Evolutionary conservation across 768 basidiomycete genomes (phyloP).

Genomic region (Clavulina sp.): DNA sequence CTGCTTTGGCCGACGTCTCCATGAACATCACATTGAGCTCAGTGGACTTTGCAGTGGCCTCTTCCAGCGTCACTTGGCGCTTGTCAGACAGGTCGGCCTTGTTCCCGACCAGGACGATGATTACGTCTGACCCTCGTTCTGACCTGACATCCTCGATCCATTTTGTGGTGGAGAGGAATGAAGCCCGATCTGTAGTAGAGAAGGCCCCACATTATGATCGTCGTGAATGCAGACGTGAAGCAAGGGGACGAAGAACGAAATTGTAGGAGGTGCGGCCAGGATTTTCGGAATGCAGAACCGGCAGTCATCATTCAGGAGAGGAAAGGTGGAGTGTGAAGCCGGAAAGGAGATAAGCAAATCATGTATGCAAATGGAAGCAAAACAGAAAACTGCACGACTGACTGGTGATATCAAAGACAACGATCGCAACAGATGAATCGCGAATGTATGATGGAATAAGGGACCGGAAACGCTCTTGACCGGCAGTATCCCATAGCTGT

Average conservation of each 20-base stretch:
- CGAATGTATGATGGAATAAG: constrained; percentile 98
- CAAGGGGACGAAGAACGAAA: background rate
- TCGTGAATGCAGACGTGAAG: background rate
- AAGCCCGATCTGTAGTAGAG: constrained; percentile 59
- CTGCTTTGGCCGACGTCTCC: constrained; percentile 98
- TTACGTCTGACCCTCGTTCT: constrained; percentile 93
- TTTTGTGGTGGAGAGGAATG: constrained; percentile 95
- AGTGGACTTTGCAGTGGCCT: constrained; percentile 80
- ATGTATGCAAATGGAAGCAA: too few species aligned
- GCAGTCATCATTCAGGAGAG: background rate
- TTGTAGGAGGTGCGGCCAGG: constrained; percentile 6
- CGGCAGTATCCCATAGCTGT: constrained; percentile 98
- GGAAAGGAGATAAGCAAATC: background rate
- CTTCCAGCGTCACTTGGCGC: constrained; percentile 99
- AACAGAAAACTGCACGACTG: too few species aligned
- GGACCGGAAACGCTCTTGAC: constrained; percentile 93
- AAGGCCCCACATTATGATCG: background rate
- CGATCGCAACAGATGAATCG: constrained; percentile 96
- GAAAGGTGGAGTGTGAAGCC: background rate
- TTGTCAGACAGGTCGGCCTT: constrained; percentile 99
- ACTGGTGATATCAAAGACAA: constrained; percentile 99
- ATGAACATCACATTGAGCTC: constrained; percentile 94
- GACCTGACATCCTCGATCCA: constrained; percentile 99
- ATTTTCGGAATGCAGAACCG: background rate
- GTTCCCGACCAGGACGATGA: constrained; percentile 95